Base-by-base conservation (phyloP, 2,329 filamentous ascomycete species). In the Onygenales sp. region DNA sequence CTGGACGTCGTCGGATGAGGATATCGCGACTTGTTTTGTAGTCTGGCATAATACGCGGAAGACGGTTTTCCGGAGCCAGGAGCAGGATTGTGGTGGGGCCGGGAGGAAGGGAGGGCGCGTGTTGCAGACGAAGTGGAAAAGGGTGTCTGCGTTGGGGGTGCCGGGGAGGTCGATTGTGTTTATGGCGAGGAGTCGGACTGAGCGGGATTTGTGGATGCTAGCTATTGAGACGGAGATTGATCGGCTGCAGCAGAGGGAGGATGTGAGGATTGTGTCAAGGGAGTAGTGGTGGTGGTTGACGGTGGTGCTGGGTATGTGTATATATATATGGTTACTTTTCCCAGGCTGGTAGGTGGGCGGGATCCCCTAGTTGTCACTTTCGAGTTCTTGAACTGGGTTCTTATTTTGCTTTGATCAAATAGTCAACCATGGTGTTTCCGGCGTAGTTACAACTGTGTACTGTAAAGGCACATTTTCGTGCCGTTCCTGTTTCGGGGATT, bases 161-260 rank as follows among this genome's bases (percentile, higher is more conserved):
- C 78, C 79, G 33, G 83, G 83, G 4, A 70, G 81, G 43, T 82
- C 78, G 42, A 77, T 85, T 48, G 83, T 86, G 10, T 86, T 86
- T 63, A 82, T 83, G 61, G 78, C 83, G 37, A 74, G 83, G 51
- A 84, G 79, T 64, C 72, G 83, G 8, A 77, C 82, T 1, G 83
- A 86, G 65, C 76, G 83, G 56, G 83, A 86, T 67, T 78, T 82
- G 59, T 86, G 83, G 83, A 83, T 86, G 27, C 67, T 85, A 63
- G 81, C 76, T 37, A 80, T 86, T 54, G 78, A 78, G 51, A 80
- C 80, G 56, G 83, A 86, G 70, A 86, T 86, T 64, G 83, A 86
- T 68, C 70, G 80, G 49, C 63, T 82, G 54, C 74, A 76, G 46
- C 67, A 73, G 52, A 70, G 66, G 11, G 75, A 77, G 56, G 79